phyloP scores from a whole-genome alignment of 2,329 filamentous ascomycete genomes.

The Lachnellula hyalina region DNA sequence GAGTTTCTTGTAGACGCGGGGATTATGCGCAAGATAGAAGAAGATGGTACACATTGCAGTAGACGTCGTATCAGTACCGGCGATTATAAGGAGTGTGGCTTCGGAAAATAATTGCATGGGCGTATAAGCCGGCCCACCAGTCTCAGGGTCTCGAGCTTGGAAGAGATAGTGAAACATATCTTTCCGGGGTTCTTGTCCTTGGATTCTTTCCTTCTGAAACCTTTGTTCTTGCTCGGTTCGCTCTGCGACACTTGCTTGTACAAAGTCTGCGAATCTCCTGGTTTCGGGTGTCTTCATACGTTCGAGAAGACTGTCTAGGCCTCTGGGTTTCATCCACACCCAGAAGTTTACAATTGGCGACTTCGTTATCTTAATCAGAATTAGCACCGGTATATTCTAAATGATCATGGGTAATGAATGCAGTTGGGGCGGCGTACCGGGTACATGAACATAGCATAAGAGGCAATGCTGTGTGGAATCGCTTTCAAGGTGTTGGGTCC shows the following conservation, averaged over 20 bases:
- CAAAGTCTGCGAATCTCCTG: background rate
- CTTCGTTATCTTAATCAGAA: background rate
- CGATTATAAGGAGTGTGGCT: conserved; percentile 20
- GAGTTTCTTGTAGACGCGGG: conserved; percentile 26
- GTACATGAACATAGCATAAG: conserved; percentile 2
- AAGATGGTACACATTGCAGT: conserved; percentile 32
- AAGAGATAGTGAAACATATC: conserved; percentile 68
- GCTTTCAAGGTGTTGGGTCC: background rate
- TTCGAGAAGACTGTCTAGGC: background rate
- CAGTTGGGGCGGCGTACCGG: background rate
- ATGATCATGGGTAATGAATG: background rate
- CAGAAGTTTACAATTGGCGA: background rate
- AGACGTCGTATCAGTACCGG: conserved; percentile 35
- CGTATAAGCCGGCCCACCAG: conserved; percentile 41
- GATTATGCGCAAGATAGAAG: conserved; percentile 34
- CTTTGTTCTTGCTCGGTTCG: background rate
- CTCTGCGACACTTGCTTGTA: background rate
- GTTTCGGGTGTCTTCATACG: background rate
- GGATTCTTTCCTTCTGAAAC: background rate
- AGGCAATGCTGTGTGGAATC: conserved; percentile 3
- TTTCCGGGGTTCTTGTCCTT: background rate
- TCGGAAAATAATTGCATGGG: conserved; percentile 27
- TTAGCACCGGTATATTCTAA: background rate
- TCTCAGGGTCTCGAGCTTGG: conserved; percentile 65
- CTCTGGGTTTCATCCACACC: conserved; percentile 6